Base-by-base conservation (phyloP, 2,329 filamentous ascomycete species). In the Pseudocercospora fijiensis region DNA sequence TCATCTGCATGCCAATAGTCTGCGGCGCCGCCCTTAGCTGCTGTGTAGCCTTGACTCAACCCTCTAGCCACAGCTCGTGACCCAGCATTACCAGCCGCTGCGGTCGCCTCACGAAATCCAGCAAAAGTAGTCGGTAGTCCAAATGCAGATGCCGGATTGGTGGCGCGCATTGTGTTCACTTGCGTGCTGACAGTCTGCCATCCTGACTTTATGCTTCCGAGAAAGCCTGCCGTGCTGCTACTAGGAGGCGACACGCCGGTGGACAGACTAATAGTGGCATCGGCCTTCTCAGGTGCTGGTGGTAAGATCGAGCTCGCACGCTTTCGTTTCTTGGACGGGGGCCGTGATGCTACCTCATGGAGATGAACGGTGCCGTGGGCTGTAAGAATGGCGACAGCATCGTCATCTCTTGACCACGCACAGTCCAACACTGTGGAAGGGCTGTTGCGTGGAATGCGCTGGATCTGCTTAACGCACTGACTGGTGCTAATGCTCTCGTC, bases 301-400 rank as follows among this genome's bases (percentile, higher is more conserved):
- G 62, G 65, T 9, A 62, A 63, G n/a, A 63, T 26, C 1, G 68
- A 67, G 59, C 58, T 64, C 22, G 65, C 60, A 11, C 72, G 69
- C 45, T 73, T 74, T 3, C 72, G 66, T 60, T 72, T 75, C 11
- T 66, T 64, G 13, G 61, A 53, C 7, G 86, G 83, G 5, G 41
- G 63, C 27, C 61, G 49, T 13, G 59, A 53, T 8, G 92, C 92
- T 77, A 98, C 86, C 69, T 96, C 91, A 68, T 96, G 88, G 49
- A 98, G 85, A 78, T 99, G 95, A 10, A 97, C 88, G 8, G 95
- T 99, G n/a, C 94, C 92, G 70, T 93, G 90, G 72, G 96, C 92
- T 0, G 95, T 98, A 26, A 97, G 87, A 79, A 99, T 88, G 1
- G 93, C 94, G 43, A 96, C 80, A 63, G 90, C 88, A 74, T 96